Conservation (phyloP, 306 rosid genomes). For the Hippophae rhamnoides region DNA sequence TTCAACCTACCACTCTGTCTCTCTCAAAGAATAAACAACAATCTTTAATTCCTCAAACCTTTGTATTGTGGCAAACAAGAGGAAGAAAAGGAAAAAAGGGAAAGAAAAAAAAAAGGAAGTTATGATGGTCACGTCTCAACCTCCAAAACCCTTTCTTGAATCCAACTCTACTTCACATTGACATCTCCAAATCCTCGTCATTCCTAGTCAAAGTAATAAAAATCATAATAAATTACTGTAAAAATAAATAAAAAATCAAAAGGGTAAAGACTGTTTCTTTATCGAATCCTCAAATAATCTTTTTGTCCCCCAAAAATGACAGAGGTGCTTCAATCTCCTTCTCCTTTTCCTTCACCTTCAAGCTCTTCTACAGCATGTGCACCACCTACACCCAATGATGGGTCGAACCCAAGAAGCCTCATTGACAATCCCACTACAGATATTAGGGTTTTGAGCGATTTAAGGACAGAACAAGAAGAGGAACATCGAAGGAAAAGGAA, state of each 20-base stretch:
- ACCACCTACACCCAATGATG: conserved; percentile 37
- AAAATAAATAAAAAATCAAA: background rate
- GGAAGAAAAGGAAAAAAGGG: background rate
- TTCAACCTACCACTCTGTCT: conserved; percentile 30
- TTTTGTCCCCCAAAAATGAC: conserved; percentile 41
- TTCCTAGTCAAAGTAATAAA: conserved; percentile 20
- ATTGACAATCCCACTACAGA: conserved; percentile 29
- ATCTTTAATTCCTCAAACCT: conserved; percentile 27
- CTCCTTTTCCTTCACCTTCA: conserved; percentile 82
- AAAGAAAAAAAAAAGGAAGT: conserved; percentile 20
- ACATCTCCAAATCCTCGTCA: conserved; percentile 29
- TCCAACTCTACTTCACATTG: conserved; percentile 55
- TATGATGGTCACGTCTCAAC: conserved; percentile 64
- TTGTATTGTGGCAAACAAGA: conserved; percentile 20
- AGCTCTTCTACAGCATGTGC: conserved; percentile 52
- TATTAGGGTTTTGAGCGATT: conserved; percentile 31
- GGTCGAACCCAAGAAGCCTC: conserved; percentile 45
- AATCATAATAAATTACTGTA: conserved; percentile 10
- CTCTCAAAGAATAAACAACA: conserved; percentile 13
- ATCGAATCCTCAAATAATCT: background rate
- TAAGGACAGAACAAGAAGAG: conserved; percentile 7
- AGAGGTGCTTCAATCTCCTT: conserved; percentile 66
- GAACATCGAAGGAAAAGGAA: conserved; percentile 31
- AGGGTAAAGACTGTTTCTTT: conserved; percentile 21
- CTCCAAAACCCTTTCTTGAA: conserved; percentile 59